Base-by-base conservation (phyloP, 257 asterid genomes). In the Thymus mandschuricus region DNA sequence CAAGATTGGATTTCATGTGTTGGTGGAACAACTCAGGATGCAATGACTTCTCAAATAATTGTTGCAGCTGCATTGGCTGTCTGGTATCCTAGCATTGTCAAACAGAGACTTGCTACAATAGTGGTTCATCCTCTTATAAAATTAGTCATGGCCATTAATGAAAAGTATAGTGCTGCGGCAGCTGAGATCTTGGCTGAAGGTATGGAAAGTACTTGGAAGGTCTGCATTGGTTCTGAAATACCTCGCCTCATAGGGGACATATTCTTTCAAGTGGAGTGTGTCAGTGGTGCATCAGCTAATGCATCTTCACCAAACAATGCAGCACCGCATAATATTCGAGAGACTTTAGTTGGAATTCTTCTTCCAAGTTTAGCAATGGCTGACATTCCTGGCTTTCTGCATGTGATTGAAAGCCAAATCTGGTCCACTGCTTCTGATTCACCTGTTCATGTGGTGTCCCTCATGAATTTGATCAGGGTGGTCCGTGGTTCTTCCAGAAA, bases 401-500 rank as follows among this genome's bases (percentile, higher is more conserved):
- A 88, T 81, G 99, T 89, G 71, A 86, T 91, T 40, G 95, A 91
- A 82, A 85, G 92, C 69, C 97, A 94, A 78, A 86, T 94, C 60
- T 94, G 98, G 98, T 92, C 99, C 58, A 94, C 99, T 68, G 99
- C 99, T 74, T 94, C 99, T 73, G 99, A 94, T 86, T 94, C 98
- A 67, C 97, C 97, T 40, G 98, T 94, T 79, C 99, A 94, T 80
- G 88, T 77, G 31, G 96, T 84, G 43, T 76, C 99, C 52, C 95
- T 94, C 81, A 82, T 86, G 96, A 91, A 94, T 75, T 81, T 94
- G 82, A 81, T 82, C 69, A 88, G 97, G 86, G 86, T 91, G 71
- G 80, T 86, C 66, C 98, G 95, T 52, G 97, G 96, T 74, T 91
- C 90, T 70, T 95, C 99, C 33, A 88, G 97, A 82, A 89, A 80